A percentile compares a stretch with the other conserved stretches of the same genome.
These are phyloP conservation scores for Lolium multiflorum DNA, from an alignment of 176 grass and related monocot genomes.

Conservation along the genomic window DNA sequence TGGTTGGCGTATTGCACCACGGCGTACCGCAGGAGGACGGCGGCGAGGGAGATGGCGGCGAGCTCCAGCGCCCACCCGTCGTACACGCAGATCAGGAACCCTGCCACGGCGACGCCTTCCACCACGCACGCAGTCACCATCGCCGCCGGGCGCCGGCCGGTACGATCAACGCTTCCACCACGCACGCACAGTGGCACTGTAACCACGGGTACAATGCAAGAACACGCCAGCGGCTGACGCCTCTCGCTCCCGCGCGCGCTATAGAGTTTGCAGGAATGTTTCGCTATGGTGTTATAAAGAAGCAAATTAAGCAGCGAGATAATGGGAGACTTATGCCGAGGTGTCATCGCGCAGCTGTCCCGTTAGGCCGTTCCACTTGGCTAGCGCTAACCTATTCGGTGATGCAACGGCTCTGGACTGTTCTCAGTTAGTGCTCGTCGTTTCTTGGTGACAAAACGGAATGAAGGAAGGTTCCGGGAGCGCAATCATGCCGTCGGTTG, in stretches of 20 bases:
- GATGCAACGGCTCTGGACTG: not conserved
- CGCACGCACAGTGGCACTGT: not conserved
- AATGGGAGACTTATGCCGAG: not conserved
- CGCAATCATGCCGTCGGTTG: slow-evolving; percentile 5
- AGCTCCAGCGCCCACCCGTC: slow-evolving; percentile 31
- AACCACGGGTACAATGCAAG: no score
- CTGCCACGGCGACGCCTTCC: not conserved
- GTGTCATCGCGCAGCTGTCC: not conserved
- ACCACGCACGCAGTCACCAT: not conserved
- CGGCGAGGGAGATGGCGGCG: slow-evolving; percentile 30
- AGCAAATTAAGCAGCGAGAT: not conserved
- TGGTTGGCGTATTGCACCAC: slow-evolving; percentile 40
- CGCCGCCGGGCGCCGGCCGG: not conserved
- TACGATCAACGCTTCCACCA: not conserved
- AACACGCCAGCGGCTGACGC: no score
- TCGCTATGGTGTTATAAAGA: not conserved
- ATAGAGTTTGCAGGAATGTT: not conserved
- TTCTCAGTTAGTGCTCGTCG: not conserved
- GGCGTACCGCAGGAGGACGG: slow-evolving; percentile 43
- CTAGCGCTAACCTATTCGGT: not conserved
- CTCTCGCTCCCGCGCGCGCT: not conserved
- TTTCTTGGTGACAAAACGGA: not conserved
- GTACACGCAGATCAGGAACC: not conserved
- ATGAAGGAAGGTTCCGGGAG: not conserved
- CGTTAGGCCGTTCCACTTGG: not conserved